A percentile compares a stretch with the other conserved stretches of the same genome.
Conservation (phyloP, 202 grass and related monocot species). For the Setaria italica region DNA sequence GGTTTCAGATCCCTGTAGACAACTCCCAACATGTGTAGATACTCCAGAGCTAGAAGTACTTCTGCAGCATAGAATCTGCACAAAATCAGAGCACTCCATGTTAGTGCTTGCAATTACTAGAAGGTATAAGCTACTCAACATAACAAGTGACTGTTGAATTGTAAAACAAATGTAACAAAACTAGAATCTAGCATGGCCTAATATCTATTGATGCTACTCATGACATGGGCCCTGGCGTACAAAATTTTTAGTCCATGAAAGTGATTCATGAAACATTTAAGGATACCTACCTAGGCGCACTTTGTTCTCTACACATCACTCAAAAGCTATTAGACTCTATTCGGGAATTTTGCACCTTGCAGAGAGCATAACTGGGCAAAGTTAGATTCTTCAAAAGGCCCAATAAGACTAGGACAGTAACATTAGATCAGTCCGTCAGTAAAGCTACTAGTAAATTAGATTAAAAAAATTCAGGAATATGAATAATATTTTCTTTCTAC, state of each 20-base stretch:
- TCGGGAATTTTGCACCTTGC: background rate
- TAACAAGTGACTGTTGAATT: background rate
- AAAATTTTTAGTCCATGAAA: slow-evolving; percentile 31
- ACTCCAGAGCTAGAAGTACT: slow-evolving; percentile 88
- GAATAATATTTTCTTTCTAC: background rate
- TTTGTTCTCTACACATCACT: slow-evolving; percentile 30
- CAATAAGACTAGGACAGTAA: slow-evolving; percentile 21
- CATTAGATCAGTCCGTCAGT: background rate
- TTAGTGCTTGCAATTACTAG: slow-evolving; percentile 29
- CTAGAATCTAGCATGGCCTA: slow-evolving; percentile 1
- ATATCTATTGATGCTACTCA: slow-evolving; percentile 12
- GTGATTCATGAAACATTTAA: slow-evolving; percentile 12
- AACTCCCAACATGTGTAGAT: slow-evolving; percentile 92
- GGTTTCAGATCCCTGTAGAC: slow-evolving; percentile 94
- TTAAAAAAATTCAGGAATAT: slow-evolving; percentile 8
- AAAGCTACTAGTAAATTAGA: background rate
- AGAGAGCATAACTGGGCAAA: slow-evolving; percentile 19
- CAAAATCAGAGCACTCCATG: slow-evolving; percentile 27
- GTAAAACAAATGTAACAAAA: background rate
- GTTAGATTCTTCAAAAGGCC: background rate
- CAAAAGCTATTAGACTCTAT: background rate
- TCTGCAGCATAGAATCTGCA: slow-evolving; percentile 95
- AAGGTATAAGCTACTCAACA: slow-evolving; percentile 17
- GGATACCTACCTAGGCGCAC: background rate
- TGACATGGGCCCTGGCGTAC: background rate